Conservation (phyloP, 768 basidiomycete species). For the Boletus coccyginus region DNA sequence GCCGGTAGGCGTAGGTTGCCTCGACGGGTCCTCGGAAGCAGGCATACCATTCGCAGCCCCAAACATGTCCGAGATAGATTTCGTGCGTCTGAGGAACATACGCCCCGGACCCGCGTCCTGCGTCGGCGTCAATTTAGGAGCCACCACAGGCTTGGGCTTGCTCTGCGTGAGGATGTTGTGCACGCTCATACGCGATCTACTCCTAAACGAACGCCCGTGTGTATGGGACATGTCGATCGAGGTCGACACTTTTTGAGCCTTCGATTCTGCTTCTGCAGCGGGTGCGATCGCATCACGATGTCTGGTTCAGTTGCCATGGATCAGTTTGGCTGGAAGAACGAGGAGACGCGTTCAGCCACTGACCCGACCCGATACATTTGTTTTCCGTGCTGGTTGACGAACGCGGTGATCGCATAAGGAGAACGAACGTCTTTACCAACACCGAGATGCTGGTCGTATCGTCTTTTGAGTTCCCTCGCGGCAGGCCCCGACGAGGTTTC, state of each 20-base stretch:
- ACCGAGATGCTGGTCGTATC: slow-evolving; percentile 67
- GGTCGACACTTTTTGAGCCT: slow-evolving; percentile 32
- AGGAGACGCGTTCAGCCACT: slow-evolving; percentile 27
- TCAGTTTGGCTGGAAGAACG: neutral
- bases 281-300: slow-evolving; percentile 63
- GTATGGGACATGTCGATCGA: slow-evolving; percentile 36
- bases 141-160: slow-evolving; percentile 43
- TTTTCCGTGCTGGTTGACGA: slow-evolving; percentile 78
- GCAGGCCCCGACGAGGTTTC: slow-evolving; percentile 77
- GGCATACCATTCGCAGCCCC: slow-evolving; percentile 22
- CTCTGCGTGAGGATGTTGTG: slow-evolving; percentile 51
- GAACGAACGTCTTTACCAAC: slow-evolving; percentile 67
- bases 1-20: slow-evolving; percentile 38
- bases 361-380: slow-evolving; percentile 77
- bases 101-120: slow-evolving; percentile 38
- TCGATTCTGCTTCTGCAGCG: slow-evolving; percentile 49
- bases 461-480: slow-evolving; percentile 73
- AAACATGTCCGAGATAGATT: slow-evolving; percentile 66
- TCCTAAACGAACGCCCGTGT: slow-evolving; percentile 38
- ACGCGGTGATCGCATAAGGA: slow-evolving; percentile 79
- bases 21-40: slow-evolving; percentile 32
- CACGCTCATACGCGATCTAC: slow-evolving; percentile 68
- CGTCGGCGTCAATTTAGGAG: slow-evolving; percentile 24
- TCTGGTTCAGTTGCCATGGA: slow-evolving; percentile 31
- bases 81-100: slow-evolving; percentile 64